These are phyloP conservation scores for Neurospora sublineolata DNA, from an alignment of 495 filamentous ascomycete species.

Conservation along the genomic window DNA sequence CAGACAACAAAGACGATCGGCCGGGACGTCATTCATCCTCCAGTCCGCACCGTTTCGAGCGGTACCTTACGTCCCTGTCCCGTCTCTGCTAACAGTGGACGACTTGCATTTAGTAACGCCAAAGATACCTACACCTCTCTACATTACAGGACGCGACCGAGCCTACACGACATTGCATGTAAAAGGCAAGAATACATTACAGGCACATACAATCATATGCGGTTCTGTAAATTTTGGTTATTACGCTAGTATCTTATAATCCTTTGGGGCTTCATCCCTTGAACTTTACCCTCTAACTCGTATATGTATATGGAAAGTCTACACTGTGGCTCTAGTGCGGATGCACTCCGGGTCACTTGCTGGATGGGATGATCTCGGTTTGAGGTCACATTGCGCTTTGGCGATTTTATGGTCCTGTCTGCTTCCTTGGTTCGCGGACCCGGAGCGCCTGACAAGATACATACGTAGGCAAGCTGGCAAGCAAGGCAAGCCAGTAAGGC, in stretches of 20 bases:
- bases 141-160: background rate
- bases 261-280: background rate
- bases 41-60: background rate
- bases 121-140: background rate
- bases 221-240: background rate
- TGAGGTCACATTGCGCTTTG: background rate
- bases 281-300: background rate
- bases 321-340: no score
- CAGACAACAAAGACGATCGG: background rate
- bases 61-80: background rate
- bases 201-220: background rate
- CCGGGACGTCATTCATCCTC: background rate
- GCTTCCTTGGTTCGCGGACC: background rate
- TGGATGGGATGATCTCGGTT: background rate
- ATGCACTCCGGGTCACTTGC: background rate
- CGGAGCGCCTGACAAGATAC: background rate
- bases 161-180: background rate
- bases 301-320: background rate
- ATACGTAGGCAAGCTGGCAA: background rate
- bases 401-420: background rate
- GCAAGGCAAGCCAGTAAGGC: background rate
- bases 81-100: background rate
- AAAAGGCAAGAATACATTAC: background rate
- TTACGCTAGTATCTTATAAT: background rate
- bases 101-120: background rate